Evolutionary conservation across 345 rosid species (phyloP).

Genomic region (Clarkia xantiana): DNA sequence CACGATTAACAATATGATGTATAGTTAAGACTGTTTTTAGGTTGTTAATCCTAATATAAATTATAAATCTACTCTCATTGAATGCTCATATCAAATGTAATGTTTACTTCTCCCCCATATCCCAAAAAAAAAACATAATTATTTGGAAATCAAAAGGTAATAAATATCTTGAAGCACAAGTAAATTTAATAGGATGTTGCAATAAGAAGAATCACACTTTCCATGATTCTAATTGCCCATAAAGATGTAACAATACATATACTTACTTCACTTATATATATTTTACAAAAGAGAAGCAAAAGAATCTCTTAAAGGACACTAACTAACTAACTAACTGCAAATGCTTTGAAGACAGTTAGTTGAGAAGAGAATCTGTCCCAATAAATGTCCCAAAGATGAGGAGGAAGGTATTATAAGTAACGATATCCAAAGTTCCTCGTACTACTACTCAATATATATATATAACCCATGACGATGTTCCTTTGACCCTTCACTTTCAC

Average conservation of each 20-base stretch:
- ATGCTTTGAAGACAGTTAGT: not conserved
- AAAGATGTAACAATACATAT: conserved; percentile 1
- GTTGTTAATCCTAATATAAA: too few relatives aligned
- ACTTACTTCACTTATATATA: too few relatives aligned
- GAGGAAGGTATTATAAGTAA: too few relatives aligned
- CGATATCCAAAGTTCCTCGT: conserved; percentile 1
- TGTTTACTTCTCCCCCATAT: too few relatives aligned
- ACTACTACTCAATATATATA: not conserved
- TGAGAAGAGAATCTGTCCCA: conserved; percentile 2
- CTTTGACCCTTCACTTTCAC: not conserved
- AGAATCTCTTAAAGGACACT: conserved; percentile 4
- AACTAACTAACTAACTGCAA: too few relatives aligned
- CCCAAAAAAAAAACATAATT: too few relatives aligned
- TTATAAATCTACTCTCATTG: too few relatives aligned
- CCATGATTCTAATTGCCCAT: conserved; percentile 4
- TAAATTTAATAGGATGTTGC: not conserved
- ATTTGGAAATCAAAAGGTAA: too few relatives aligned
- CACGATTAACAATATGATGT: too few relatives aligned
- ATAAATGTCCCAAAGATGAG: not conserved
- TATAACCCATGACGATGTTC: too few relatives aligned
- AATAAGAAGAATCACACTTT: not conserved
- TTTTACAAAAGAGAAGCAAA: not conserved
- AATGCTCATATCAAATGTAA: too few relatives aligned
- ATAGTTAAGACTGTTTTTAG: too few relatives aligned
- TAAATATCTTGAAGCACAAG: conserved; percentile 2